phyloP scores from a whole-genome alignment of 2,329 filamentous ascomycete genomes.

The Ophiostoma sp. region DNA sequence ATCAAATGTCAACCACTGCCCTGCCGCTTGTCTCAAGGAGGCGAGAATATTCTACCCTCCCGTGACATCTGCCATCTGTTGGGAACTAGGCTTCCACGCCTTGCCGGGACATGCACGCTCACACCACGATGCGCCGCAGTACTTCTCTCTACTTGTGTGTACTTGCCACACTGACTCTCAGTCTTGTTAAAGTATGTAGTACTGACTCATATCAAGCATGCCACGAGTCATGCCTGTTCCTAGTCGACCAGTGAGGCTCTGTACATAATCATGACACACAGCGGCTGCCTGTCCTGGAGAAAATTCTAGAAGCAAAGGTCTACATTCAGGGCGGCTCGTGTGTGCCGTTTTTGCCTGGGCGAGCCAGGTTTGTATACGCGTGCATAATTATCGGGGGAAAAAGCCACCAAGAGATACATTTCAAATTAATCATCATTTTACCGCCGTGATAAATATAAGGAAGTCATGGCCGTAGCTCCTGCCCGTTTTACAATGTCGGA shows the following conservation, averaged over 20 bases:
- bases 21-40: neutral
- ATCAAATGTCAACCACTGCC: neutral
- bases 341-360: neutral
- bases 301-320: neutral
- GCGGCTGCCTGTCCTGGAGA: neutral
- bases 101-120: neutral
- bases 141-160: neutral
- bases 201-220: neutral
- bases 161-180: neutral
- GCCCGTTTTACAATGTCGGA: neutral
- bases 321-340: neutral
- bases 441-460: neutral
- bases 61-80: neutral
- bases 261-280: neutral
- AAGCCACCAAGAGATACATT: too few relatives aligned
- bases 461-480: neutral
- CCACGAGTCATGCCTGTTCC: neutral
- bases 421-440: too few relatives aligned
- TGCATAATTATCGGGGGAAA: too few relatives aligned
- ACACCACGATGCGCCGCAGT: neutral
- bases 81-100: neutral
- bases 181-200: too few relatives aligned
- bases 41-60: neutral
- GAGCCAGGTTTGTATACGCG: too few relatives aligned
- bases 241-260: neutral